Base-by-base conservation (phyloP, 345 rosid species). In the Leavenworthia alabamica region DNA sequence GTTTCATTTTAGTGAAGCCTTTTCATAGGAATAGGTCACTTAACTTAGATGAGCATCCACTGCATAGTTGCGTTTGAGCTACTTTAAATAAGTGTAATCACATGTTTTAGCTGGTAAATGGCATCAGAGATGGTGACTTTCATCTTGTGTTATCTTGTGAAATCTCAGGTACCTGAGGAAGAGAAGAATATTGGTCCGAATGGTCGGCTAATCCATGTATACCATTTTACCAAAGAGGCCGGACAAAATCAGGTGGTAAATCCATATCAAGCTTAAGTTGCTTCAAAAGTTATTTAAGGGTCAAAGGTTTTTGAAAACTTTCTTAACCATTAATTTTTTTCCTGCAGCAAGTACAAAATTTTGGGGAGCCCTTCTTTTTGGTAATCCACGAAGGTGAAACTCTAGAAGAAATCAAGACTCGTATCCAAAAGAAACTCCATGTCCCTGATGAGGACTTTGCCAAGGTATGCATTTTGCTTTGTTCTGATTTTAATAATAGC, bases 301-400 rank as follows among this genome's bases (percentile, higher is more conserved):
- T 61, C 6, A 16, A 8, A 17, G 35, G 29, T 59, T 11, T 11
- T 36, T 41, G 19, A 11, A 13, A 49, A 37, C 32, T 44, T 15
- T 40, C 0, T 33, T 48, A 33, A 64, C 60, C 12, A 53, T 46
- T n/a, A n/a, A n/a, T 51, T 66, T 43, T 51, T 64, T 57, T 37
- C 63, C 12, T 65, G 70, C 80, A 93, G 92, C 96, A 93, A 78
- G 82, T 93, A 29, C 96, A 89, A 52, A 87, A 89, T 68, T 93
- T 93, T 44, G 99, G 99, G 3, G 99, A 93, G 61, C 99, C 99
- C 8, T 93, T 93, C 78, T 85, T 93, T 77, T 71, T 89, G 78
- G 94, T 87, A 29, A 85, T 93, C 73, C 96, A 73, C 62, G 99
- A 89, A 67, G 92, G 86, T 60, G 99, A 93, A 76, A 89, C 86